These are phyloP conservation scores for Capronia americana DNA, from an alignment of 2,329 filamentous ascomycete genomes.

Conservation along the genomic window DNA sequence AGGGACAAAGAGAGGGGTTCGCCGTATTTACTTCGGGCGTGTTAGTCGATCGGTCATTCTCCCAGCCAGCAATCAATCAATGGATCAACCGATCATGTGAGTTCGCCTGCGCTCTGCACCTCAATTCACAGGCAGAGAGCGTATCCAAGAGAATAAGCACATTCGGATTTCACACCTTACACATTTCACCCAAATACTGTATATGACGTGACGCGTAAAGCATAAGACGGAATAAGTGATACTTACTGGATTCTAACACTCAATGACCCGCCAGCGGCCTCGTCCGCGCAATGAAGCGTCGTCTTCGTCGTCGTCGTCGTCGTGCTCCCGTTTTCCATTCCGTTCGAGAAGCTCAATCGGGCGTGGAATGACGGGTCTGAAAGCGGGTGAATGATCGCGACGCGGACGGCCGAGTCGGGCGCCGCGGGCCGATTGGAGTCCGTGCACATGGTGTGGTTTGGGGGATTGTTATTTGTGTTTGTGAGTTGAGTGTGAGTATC, in stretches of 20 bases:
- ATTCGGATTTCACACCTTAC: too few species aligned
- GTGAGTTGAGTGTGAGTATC: neutral
- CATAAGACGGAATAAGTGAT: too few species aligned
- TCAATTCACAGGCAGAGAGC: too few species aligned
- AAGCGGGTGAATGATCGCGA: constrained; percentile 39
- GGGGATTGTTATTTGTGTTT: neutral
- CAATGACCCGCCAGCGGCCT: constrained; percentile 4
- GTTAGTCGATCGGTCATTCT: neutral
- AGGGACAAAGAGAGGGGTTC: constrained; percentile 24
- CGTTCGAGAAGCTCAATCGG: constrained; percentile 32
- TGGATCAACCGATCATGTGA: neutral
- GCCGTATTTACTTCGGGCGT: constrained; percentile 29
- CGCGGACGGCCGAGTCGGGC: constrained; percentile 37
- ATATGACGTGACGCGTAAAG: too few species aligned
- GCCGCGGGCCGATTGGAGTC: constrained; percentile 36
- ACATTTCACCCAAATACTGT: too few species aligned
- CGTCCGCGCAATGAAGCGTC: constrained; percentile 24
- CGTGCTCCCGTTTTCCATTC: constrained; percentile 19
- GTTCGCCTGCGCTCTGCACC: neutral
- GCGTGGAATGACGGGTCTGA: constrained; percentile 32
- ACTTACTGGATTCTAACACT: constrained; percentile 34
- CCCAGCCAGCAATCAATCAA: neutral
- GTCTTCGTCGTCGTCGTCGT: constrained; percentile 15
- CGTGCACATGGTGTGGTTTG: constrained; percentile 26
- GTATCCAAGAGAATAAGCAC: too few species aligned